Evolutionary conservation across 768 basidiomycete species (phyloP).

Genomic region (Boletus vermiculosoides): DNA sequence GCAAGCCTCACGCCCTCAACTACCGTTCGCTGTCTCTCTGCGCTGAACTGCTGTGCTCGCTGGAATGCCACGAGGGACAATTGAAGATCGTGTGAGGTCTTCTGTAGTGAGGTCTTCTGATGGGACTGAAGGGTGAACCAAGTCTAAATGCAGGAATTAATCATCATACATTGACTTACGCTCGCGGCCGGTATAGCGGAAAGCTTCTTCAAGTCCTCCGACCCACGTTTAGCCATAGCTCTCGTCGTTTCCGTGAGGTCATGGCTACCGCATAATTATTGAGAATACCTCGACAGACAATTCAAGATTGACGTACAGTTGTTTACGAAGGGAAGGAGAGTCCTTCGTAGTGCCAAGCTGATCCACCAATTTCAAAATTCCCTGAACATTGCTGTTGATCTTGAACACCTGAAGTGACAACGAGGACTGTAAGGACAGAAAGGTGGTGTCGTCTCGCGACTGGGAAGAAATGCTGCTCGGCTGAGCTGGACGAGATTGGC

Average conservation of each 20-base stretch:
- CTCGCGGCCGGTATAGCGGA: conserved; percentile 61
- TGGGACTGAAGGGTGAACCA: conserved; percentile 51
- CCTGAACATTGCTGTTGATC: conserved; percentile 96
- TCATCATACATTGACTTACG: conserved; percentile 39
- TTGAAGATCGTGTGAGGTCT: conserved; percentile 92
- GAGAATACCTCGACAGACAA: neutral
- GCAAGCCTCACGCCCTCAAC: conserved; percentile 84
- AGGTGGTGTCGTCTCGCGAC: conserved; percentile 66
- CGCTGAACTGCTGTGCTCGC: conserved; percentile 84
- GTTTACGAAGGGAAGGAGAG: conserved; percentile 74
- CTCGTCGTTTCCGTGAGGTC: conserved; percentile 93
- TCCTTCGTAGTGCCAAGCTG: conserved; percentile 87
- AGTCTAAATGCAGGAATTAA: neutral
- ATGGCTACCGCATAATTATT: conserved; percentile 52
- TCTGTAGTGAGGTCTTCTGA: conserved; percentile 81
- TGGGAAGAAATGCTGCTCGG: conserved; percentile 33
- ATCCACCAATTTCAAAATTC: conserved; percentile 94
- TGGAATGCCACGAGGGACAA: conserved; percentile 90
- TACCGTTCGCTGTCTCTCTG: conserved; percentile 84
- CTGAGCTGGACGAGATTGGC: conserved; percentile 33
- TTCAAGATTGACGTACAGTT: conserved; percentile 57
- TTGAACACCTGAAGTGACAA: conserved; percentile 95
- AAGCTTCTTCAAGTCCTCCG: conserved; percentile 89
- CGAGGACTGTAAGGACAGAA: conserved; percentile 72
- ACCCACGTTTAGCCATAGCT: conserved; percentile 91